Percentiles rank a stretch among this genome's conserved stretches.
Evolutionary conservation across 2,329 filamentous ascomycete species (phyloP).

Genomic region (Phyllosticta paracitricarpa): DNA sequence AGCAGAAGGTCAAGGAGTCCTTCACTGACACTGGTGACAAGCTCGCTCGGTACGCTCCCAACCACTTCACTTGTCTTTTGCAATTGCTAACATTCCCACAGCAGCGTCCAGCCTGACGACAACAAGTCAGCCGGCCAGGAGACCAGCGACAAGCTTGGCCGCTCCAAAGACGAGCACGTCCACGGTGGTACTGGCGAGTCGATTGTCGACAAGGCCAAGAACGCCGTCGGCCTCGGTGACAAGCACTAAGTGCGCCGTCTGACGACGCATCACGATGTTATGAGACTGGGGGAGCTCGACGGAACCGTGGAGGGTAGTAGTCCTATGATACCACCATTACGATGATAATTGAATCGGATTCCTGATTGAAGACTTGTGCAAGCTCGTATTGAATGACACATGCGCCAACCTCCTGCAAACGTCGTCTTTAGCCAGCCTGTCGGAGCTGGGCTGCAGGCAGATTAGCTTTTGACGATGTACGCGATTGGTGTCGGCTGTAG

Average conservation of each 20-base stretch:
- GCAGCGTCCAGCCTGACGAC: conserved; percentile 41
- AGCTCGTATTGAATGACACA: background rate
- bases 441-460: background rate
- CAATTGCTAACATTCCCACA: conserved; percentile 19
- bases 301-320: conserved; percentile 1
- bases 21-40: conserved; percentile 48
- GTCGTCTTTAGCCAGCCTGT: background rate
- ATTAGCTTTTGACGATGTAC: background rate
- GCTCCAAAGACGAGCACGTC: conserved; percentile 28
- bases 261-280: background rate
- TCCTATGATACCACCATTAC: conserved; percentile 10
- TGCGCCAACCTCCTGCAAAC: background rate
- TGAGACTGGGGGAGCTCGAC: background rate
- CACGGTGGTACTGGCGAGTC: conserved; percentile 28
- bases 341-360: background rate
- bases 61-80: background rate
- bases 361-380: background rate
- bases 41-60: conserved; percentile 35
- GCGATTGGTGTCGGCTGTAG: background rate
- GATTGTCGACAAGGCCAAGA: conserved; percentile 39
- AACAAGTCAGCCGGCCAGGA: conserved; percentile 47
- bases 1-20: conserved; percentile 48
- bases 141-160: conserved; percentile 29
- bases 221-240: conserved; percentile 34
- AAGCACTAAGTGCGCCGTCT: conserved; percentile 23